Evolutionary conservation across 2,329 filamentous ascomycete species (phyloP), one percentile per base, ranked within the genome.

Genomic region (Knufia fluminis): DNA sequence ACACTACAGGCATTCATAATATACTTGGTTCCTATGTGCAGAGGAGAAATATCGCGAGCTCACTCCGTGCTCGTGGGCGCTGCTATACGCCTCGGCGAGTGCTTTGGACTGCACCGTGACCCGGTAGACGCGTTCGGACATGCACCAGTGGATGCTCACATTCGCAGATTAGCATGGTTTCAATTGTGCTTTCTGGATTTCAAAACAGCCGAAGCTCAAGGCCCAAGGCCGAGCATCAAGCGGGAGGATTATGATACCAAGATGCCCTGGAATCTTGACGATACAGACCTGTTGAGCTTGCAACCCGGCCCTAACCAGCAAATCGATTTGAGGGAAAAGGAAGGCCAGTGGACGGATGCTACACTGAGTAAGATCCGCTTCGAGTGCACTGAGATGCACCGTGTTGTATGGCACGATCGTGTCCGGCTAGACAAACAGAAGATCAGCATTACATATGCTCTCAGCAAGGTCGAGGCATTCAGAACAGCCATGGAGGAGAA

Each of bases 171-270:
- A 33, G 72, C 88, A 28, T 89, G 85, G 85, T 82, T 87, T 61
- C 84, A 89, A 59, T 72, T 90, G 17, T 87, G 83, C 64, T 86
- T 86, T 61, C 71, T 90, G 7, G 85, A 89, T 61, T 76, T 87
- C 50, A 74, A 83, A 33, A 87, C 84, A 0, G 85, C 80, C 59
- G 85, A 89, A 64, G 78, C 81, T 1, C 84, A 86, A 54, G 85
- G 84, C 0, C 85, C 85, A 7, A 74, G 80, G 20, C 82, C 83
- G 0, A 76, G 79, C 46, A 86, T 89, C 48, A 76, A 82, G n/a
- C 72, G 76, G 33, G 83, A 86, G 19, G 84, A 89, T 59, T 89
- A 83, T 62, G 83, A 87, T 57, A 87, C 85, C 0, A 79, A 77
- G 52, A 73, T 87, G 22, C 85, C 85, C 0, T 67, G 84, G 9